Base-by-base conservation (phyloP, 768 basidiomycete species). In the Suillus spraguei region DNA sequence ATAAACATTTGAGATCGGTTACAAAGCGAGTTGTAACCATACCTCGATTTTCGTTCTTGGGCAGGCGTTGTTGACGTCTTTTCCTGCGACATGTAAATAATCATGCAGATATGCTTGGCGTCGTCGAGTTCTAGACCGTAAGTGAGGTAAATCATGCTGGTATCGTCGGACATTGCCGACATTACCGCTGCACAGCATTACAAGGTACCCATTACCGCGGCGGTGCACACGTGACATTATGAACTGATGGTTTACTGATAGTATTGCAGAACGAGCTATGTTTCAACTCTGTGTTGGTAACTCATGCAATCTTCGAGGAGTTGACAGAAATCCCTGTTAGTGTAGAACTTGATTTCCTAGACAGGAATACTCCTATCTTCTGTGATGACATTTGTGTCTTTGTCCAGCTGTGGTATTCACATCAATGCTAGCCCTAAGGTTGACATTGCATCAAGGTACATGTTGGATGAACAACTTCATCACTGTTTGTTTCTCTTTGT, bases 381-480 rank as follows among this genome's bases (percentile, higher is more conserved):
- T 85, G 97, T 72, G 97, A 99, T 76, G 97, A 99, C 70, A 90
- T 98, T 64, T 95, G 94, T 71, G 84, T 99, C 68, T 97, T 99
- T 81, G 83, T 99, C 66, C 97, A 99, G 79, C 81, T 97, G 95
- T 67, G 97, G 97, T 90, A 90, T 99, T 60, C 97, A 99, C 81
- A 98, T 99, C 82, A 99, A 99, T 72, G 97, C 95, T 71, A 95
- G 95, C 22, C 96, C 96, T 60, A 97, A 99, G 82, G 95, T 99
- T 68, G 97, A 97, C 84, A 97, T 99, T 64, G 97, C 97, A 99
- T 97, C 64, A 99, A 99, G 87, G 91, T 89, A 50, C n/a, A n/a
- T n/a, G n/a, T n/a, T n/a, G n/a, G n/a, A n/a, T n/a, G n/a, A n/a
- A n/a, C n/a, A n/a, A n/a, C n/a, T n/a, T n/a, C n/a, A n/a, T n/a